Base-by-base conservation (phyloP, 176 grass and related monocot genomes). In the Phragmites australis region DNA sequence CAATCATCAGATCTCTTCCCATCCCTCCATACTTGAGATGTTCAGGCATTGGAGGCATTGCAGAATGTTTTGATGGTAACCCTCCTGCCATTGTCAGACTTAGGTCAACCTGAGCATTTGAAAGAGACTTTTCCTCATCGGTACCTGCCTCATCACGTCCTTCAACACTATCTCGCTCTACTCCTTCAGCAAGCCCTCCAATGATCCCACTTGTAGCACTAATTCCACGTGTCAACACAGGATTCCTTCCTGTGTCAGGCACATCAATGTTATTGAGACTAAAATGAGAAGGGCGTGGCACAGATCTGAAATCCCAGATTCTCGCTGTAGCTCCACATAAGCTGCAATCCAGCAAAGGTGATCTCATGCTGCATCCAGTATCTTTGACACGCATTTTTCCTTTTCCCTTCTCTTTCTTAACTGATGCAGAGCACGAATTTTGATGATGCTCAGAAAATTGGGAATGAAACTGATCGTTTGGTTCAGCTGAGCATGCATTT, bases 261-360 rank as follows among this genome's bases (percentile, higher is more conserved):
- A 42, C 70, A 19, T 85, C 71, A 14, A 74, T 72, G 56, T 86
- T 93, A 83, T 87, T 90, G 14, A 87, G 77, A 56, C 77, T 87
- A 88, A 94, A 88, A 76, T 83, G 76, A 71, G 84, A 83, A 75
- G 92, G 81, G 40, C 93, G 90, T 66, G 82, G 75, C 60, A 91
- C 88, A 32, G 90, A 86, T 76, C 23, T 83, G 45, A 99, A 99
- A 61, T 95, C 72, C 90, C 90, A 99, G 44, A 99, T 90, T 90
- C 86, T 89, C 13, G 94, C 90, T 82, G 93, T 99, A 74, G 96
- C 78, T 32, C 93, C 93, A 88, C 96, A 99, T 86, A 99, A 89
- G 72, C 89, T 93, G 87, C 96, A 99, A 91, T 99, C 96, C 19
- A 99, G 81, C 86, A 99, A 92, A 74, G 96, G 96, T 41, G 92